Base-by-base conservation (phyloP, 106 monocot genomes). In the Dendrobium catenatum region DNA sequence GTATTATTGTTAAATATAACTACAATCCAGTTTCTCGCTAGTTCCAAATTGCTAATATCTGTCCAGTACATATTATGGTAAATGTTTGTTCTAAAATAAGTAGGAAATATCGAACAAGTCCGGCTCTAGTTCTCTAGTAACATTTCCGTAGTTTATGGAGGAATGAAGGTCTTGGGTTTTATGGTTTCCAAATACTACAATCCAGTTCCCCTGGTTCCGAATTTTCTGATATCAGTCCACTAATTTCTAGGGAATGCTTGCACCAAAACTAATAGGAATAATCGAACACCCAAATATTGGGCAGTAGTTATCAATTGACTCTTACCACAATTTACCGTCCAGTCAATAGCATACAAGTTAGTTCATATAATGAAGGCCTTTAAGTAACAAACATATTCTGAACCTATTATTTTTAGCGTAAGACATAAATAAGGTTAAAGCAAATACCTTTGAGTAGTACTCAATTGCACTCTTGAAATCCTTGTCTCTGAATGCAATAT, bases 401-500 rank as follows among this genome's bases (percentile, higher is more conserved):
- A 64, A 64, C n/a, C 58, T 64, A 64, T 64, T 5, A 64, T 64
- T 64, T 64, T 33, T 33, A 74, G 42, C 0, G 11, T 5, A 74
- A 74, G 43, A n/a, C 10, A 74, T 7, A 42, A 10, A 42, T 43
- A 74, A n/a, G 18, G 19, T 43, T 43, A 11, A 74, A 74, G 11
- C 4, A 78, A 1, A 13, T 84, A 95, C 95, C 92, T 95, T 95
- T 42, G 87, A 90, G 55, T 95, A 95, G 79, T 90, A 90, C n/a
- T 95, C 95, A 79, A 95, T 95, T 24, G 95, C 92, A 88, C 80
- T 89, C 85, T 95, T 92, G 72, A 95, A 95, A 85, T 95, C 90
- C 80, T 95, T 95, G 44, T 95, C 95, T 77, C 92, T 87, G 78
- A 95, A 95, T 80, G 95, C 95, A 85, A 91, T 90, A 80, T 95